Conservation (phyloP, 345 rosid species). For the Syzygium aqueum region DNA sequence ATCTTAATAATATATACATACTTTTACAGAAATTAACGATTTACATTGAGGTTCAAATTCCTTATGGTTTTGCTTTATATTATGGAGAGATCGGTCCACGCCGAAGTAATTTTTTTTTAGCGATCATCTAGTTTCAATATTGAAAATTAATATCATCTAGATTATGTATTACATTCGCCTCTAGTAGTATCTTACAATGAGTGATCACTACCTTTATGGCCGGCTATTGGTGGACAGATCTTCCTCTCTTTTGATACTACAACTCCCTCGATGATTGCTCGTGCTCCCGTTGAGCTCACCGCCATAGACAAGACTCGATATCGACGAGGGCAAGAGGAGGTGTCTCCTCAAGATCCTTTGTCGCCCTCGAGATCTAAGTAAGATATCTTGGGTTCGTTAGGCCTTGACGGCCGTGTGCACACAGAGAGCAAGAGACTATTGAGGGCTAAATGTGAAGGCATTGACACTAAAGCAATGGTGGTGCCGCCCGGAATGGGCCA, state of each 20-base stretch:
- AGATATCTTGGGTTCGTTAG: neutral
- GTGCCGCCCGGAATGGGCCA: no score
- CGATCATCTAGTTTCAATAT: neutral
- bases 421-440: accelerated
- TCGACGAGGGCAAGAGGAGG: neutral
- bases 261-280: neutral
- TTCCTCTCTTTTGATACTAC: neutral
- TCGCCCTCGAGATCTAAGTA: neutral
- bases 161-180: neutral
- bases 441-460: no score
- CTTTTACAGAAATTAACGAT: neutral
- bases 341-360: neutral
- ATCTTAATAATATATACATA: neutral
- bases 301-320: neutral
- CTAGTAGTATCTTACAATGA: neutral
- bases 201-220: neutral
- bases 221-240: neutral
- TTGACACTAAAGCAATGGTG: no score
- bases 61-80: neutral
- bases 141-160: neutral
- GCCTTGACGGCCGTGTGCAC: accelerated
- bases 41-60: neutral
- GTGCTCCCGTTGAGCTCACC: neutral
- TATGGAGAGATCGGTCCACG: neutral
- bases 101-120: neutral